Conservation (phyloP, 139 green algal species). For the Chlorella sp. region DNA sequence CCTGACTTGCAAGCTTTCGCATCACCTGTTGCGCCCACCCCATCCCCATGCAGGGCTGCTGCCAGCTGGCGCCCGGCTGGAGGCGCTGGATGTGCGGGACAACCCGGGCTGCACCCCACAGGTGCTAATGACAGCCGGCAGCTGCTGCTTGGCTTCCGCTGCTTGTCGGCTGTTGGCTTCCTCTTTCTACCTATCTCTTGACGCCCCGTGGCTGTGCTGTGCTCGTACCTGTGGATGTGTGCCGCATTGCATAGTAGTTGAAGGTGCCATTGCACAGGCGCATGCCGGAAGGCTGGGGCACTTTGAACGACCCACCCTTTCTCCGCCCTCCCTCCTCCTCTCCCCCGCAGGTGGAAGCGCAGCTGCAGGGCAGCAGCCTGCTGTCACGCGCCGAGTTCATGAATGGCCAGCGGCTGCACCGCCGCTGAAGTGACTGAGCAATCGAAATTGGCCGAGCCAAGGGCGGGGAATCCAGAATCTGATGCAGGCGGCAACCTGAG, state of each 20-base stretch:
- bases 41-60: background rate
- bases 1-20: background rate
- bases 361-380: background rate
- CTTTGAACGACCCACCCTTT: too few species aligned
- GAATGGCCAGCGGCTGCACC: conserved; percentile 6
- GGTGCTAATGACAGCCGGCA: too few species aligned
- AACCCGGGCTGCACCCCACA: conserved; percentile 6
- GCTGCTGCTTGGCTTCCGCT: too few species aligned
- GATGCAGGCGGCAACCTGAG: background rate
- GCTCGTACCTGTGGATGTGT: too few species aligned
- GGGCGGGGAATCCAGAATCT: background rate
- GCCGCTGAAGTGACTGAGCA: background rate
- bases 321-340: background rate
- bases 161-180: too few species aligned
- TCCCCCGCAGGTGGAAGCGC: background rate
- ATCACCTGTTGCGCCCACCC: background rate
- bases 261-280: too few species aligned
- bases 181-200: too few species aligned
- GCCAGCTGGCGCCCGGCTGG: background rate
- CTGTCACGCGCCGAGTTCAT: background rate
- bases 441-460: background rate
- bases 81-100: background rate
- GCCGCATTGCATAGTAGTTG: too few species aligned
- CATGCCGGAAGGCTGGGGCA: too few species aligned
- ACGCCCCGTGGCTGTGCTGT: too few species aligned